phyloP scores from a whole-genome alignment of 352 stramenopile genomes.

The Salisapilia sapeloensis region DNA sequence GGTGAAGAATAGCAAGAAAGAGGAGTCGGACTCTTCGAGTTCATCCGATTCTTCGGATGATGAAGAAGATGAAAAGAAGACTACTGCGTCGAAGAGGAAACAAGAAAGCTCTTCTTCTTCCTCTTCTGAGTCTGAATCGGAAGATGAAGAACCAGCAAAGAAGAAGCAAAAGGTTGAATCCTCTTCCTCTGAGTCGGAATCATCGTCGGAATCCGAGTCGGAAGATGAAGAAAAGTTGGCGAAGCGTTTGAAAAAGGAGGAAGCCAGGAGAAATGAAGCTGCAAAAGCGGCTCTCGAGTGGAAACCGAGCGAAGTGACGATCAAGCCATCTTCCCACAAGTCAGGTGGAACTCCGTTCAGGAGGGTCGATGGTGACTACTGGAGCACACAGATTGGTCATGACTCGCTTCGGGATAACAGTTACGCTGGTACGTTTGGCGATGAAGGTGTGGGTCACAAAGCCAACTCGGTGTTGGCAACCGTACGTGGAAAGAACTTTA shows the following conservation, averaged over 20 bases:
- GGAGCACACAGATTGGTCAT: conserved; percentile 82
- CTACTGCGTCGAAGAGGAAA: conserved; percentile 1
- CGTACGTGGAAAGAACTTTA: conserved; percentile 98
- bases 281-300: conserved; percentile 81
- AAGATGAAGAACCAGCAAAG: conserved; percentile 4
- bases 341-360: conserved; percentile 90
- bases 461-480: conserved; percentile 95
- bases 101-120: conserved; percentile 7
- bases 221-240: conserved; percentile 39
- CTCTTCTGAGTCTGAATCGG: conserved; percentile 12
- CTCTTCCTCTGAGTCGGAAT: conserved; percentile 23
- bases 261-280: conserved; percentile 46
- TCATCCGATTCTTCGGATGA: conserved; percentile 9
- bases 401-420: conserved; percentile 96
- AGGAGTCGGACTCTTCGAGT: conserved; percentile 6
- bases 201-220: conserved; percentile 31
- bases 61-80: conserved; percentile 11
- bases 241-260: conserved; percentile 65
- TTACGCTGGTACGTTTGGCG: conserved; percentile 95
- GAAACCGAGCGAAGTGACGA: conserved; percentile 83
- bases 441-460: conserved; percentile 91
- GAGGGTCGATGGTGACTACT: conserved; percentile 94
- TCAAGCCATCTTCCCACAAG: conserved; percentile 30
- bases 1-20: conserved; percentile 1
- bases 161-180: conserved; percentile 15